Evolutionary conservation across 2,329 filamentous ascomycete genomes (phyloP), one percentile per base, ranked within the genome.

Genomic region (Huntiella abstrusa): DNA sequence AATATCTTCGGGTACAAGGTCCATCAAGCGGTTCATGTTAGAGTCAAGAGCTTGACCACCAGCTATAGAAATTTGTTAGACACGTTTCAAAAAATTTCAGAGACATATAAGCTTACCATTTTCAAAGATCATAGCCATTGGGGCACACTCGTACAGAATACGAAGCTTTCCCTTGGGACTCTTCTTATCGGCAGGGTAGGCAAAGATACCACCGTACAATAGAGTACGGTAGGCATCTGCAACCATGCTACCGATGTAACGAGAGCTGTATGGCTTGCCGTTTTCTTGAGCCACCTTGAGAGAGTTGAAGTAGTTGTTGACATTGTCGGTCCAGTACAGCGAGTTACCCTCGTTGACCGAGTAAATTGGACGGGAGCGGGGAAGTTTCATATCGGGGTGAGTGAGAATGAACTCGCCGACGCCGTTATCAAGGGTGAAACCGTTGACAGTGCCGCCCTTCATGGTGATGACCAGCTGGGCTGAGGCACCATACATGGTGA

Each of bases 401-500:
- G 88, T 93, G 50, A 98, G 75, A 65, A 98, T 98, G 69, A 98
- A 98, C 71, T 98, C 91, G 66, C 91, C 91, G 43, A 98, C 77
- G 13, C 86, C 83, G 62, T 83, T 92, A 68, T 98, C 91, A 57
- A 98, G 77, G 19, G 91, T 98, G 71, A 98, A 98, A 57, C 91
- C 91, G 65, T 96, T 95, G 64, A 98, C 91, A 51, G 67, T 74
- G 53, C 87, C 83, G 54, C 79, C 84, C 64, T 81, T 83, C 86
- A 96, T 95, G 55, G 91, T 98, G 59, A 98, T 82, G 57, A 98
- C 91, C 40, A 98, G 73, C 68, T 96, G 88, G 3, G 91, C 79
- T 3, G 87, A 95, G 55, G 91, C 91, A 59, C 91, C 91, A 66
- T 98, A 98, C 91, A 98, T 98, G 64, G 91, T 98, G 73, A 98